Evolutionary conservation across 192 early-diverging fungal species (phyloP).

Genomic region (Entomortierella chlamydospora): DNA sequence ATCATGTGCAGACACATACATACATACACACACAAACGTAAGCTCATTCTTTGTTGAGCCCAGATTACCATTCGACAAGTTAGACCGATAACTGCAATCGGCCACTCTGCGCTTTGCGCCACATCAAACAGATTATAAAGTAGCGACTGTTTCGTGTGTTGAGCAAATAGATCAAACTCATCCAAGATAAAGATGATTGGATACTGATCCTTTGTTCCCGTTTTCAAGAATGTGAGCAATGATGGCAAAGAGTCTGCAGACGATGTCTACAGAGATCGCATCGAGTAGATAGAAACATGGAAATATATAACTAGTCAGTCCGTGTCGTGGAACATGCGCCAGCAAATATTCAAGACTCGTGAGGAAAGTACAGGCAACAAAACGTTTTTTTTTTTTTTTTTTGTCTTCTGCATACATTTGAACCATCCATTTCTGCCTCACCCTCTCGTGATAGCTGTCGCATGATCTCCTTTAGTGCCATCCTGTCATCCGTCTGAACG

Average conservation of each 20-base stretch:
- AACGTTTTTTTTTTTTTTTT: not conserved
- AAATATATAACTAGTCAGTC: no score
- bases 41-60: no score
- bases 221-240: slow-evolving; percentile 71
- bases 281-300: slow-evolving; percentile 14
- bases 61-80: slow-evolving; percentile 73
- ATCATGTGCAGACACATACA: no score
- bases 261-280: slow-evolving; percentile 57
- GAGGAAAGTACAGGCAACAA: no score
- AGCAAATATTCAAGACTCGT: no score
- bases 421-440: slow-evolving; percentile 61
- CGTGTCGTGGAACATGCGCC: no score
- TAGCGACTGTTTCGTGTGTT: slow-evolving; percentile 92
- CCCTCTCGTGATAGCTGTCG: slow-evolving; percentile 77
- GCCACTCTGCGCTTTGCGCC: slow-evolving; percentile 83
- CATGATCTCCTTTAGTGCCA: slow-evolving; percentile 86
- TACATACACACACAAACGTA: no score
- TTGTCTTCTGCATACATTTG: slow-evolving; percentile 37
- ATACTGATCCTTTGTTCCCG: slow-evolving; percentile 60
- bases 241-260: slow-evolving; percentile 78
- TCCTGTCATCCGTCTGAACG: slow-evolving; percentile 82
- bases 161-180: slow-evolving; percentile 93
- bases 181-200: slow-evolving; percentile 93
- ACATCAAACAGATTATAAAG: slow-evolving; percentile 96
- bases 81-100: slow-evolving; percentile 88